Conservation (phyloP, 805 yeast species). For the Zygosaccharomyces rouxii region DNA sequence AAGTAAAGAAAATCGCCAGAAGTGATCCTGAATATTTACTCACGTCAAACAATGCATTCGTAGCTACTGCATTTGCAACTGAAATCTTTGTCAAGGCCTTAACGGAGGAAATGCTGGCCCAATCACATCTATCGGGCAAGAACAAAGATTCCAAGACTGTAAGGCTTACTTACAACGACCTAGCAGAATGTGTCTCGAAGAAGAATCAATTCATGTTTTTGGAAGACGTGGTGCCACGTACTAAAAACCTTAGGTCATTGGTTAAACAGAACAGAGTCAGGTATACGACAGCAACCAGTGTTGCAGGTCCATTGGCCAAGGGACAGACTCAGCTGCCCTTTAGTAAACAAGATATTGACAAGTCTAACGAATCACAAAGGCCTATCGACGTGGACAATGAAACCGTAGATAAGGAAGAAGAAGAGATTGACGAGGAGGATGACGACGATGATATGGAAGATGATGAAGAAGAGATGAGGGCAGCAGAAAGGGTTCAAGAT, state of each 20-base stretch:
- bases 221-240: constrained; percentile 25
- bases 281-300: constrained; percentile 19
- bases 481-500: constrained; percentile 5
- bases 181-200: constrained; percentile 20
- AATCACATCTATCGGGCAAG: constrained; percentile 19
- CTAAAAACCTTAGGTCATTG: constrained; percentile 19
- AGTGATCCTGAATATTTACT: constrained; percentile 24
- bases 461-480: constrained; percentile 17
- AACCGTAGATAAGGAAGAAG: constrained; percentile 16
- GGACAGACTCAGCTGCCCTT: constrained; percentile 19
- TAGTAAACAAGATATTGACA: constrained; percentile 6
- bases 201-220: constrained; percentile 23
- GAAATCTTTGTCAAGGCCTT: constrained; percentile 27
- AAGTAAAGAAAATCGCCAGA: constrained; percentile 26
- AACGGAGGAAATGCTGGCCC: constrained; percentile 24
- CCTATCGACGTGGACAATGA: constrained; percentile 13
- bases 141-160: constrained; percentile 15
- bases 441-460: constrained; percentile 15
- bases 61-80: constrained; percentile 27
- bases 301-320: background rate
- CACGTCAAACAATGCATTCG: constrained; percentile 25
- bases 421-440: constrained; percentile 16
- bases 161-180: constrained; percentile 22
- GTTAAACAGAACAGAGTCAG: constrained; percentile 24
- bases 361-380: constrained; percentile 4